Percentiles rank a stretch among this genome's conserved stretches.
phyloP scores from a whole-genome alignment of 352 stramenopile genomes.

The Globisporangium apiculatum region DNA sequence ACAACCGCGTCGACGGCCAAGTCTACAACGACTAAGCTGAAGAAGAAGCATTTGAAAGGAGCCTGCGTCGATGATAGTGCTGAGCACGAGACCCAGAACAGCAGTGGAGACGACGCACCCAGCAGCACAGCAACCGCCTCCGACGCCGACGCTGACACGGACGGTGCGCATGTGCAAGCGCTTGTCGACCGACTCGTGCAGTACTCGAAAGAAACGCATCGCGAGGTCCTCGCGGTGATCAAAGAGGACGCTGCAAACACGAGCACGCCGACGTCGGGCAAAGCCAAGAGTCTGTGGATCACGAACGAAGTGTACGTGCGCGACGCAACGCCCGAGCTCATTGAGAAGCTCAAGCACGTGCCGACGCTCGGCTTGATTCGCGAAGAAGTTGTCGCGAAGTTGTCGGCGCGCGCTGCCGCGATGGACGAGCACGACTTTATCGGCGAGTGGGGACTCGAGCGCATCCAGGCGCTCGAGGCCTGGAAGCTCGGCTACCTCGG shows the following conservation, averaged over 20 bases:
- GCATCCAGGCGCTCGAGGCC: conserved; percentile 25
- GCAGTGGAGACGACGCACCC: not conserved
- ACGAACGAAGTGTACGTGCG: conserved; percentile 38
- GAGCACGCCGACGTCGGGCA: conserved; percentile 1
- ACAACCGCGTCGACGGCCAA: not conserved
- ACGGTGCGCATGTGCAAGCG: conserved; percentile 14
- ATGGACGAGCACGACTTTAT: conserved; percentile 15
- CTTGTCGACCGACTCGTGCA: conserved; percentile 24
- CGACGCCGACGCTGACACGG: conserved; percentile 2
- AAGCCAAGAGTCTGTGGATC: conserved; percentile 37
- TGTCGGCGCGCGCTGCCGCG: conserved; percentile 10
- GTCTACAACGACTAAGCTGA: not conserved
- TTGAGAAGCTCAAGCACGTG: conserved; percentile 24
- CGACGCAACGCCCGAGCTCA: conserved; percentile 23
- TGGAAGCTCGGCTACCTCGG: conserved; percentile 36
- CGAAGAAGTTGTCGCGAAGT: conserved; percentile 15
- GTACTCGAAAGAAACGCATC: conserved; percentile 21
- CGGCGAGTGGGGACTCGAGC: conserved; percentile 32
- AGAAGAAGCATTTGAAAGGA: conserved; percentile 2
- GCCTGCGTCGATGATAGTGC: conserved; percentile 5
- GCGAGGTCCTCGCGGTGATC: conserved; percentile 21
- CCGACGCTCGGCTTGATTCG: conserved; percentile 23
- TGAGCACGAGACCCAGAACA: conserved; percentile 1
- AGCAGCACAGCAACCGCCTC: not conserved
- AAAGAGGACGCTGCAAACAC: conserved; percentile 9